Evolutionary conservation across 352 stramenopile species (phyloP).

Genomic region (Ophiocytium majus): DNA sequence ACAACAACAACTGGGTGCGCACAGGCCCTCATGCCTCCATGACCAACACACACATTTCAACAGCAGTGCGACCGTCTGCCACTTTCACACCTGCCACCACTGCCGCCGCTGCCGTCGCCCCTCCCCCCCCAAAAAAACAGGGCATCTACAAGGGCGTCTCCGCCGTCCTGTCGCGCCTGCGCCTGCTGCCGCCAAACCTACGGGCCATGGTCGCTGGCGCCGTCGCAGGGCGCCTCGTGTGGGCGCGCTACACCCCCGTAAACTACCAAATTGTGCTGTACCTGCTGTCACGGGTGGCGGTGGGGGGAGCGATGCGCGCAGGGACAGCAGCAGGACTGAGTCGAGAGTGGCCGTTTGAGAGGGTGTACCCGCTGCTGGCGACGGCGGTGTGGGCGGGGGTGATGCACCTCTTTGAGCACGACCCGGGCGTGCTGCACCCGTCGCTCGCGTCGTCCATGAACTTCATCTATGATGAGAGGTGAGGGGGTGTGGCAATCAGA

Average conservation of each 20-base stretch:
- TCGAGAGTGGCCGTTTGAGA: not conserved
- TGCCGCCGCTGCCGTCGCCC: not conserved
- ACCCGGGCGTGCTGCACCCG: conserved; percentile 11
- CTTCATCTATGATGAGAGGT: conserved; percentile 13
- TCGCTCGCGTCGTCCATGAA: conserved; percentile 6
- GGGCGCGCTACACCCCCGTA: conserved; percentile 9
- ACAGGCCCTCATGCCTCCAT: no score
- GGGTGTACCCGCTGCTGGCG: not conserved
- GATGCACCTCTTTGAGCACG: conserved; percentile 21
- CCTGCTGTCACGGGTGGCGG: not conserved
- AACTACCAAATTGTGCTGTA: conserved; percentile 25
- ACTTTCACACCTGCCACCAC: no score
- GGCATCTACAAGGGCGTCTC: conserved; percentile 15
- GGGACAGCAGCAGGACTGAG: not conserved
- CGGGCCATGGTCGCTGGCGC: not conserved
- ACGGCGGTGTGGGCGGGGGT: not conserved
- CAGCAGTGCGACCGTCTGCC: no score
- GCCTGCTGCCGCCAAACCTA: not conserved
- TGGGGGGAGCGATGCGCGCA: not conserved
- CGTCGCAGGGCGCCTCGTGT: conserved; percentile 4
- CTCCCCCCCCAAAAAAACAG: not conserved
- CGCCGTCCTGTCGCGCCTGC: not conserved
- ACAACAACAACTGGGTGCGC: no score
- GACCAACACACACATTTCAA: no score
- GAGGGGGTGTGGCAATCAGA: no score